Base-by-base conservation (phyloP, 2,329 filamentous ascomycete species). In the Pseudogymnoascus sp. region DNA sequence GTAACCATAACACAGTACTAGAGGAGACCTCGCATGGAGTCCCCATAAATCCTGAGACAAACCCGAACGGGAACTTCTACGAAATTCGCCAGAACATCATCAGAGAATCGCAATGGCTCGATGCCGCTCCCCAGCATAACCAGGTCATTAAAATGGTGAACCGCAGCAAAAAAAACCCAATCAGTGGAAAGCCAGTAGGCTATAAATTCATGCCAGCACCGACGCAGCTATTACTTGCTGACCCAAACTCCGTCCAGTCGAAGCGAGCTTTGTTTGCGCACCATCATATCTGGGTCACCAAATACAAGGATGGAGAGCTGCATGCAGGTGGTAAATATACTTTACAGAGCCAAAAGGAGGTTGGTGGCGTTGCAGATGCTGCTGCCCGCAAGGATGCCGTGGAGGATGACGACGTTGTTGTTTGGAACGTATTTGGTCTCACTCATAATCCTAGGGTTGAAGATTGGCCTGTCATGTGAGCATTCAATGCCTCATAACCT, bases 401-500 rank as follows among this genome's bases (percentile, higher is more conserved):
- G 0, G 91, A 96, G 72, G 95, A 92, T 6, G 91, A 88, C 0
- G 92, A 92, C 70, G 87, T 91, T 68, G 92, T 96, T 2, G 82
- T 96, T 5, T 97, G 92, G 92, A 91, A 96, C 77, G 95, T 90
- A 0, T 96, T 96, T 71, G 92, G 92, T 23, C 80, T 96, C 25
- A 93, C 88, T 1, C 93, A 96, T 74, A 93, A 96, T 79, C 92
- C 93, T 0, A 80, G 89, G 0, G 91, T 91, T 0, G 93, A 96
- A 72, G 93, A 96, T 75, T 96, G 90, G 79, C 92, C 92, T 14
- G 82, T 96, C 67, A 96, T 96, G 92, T 68, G 49, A 67, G 68
- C 66, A 25, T n/a, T 25, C 14, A 31, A 23, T 14, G 18, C 36
- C 12, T 37, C 36, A 37, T 36, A 37, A 37, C 12, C 12, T 37